Evolutionary conservation across 352 stramenopile species (phyloP).

Genomic region (Phytophthora niederhauseri): DNA sequence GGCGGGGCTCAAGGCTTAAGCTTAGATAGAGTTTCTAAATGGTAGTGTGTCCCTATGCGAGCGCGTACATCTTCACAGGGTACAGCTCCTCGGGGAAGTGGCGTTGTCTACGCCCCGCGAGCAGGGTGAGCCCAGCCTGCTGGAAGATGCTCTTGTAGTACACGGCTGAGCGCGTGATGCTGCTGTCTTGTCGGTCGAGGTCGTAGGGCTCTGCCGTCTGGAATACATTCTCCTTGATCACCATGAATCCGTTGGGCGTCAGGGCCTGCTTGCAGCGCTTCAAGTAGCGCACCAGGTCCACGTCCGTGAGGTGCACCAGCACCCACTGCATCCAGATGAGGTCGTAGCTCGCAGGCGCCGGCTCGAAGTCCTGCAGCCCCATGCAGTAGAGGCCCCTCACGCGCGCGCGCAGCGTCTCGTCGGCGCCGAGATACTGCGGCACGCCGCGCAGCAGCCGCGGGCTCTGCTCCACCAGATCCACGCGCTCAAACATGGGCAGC

Average conservation of each 20-base stretch:
- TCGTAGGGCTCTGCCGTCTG: slow-evolving; percentile 82
- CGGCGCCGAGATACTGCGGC: slow-evolving; percentile 86
- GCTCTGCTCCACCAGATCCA: slow-evolving; percentile 96
- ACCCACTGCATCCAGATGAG: slow-evolving; percentile 99
- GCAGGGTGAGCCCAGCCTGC: slow-evolving; percentile 88
- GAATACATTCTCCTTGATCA: slow-evolving; percentile 94
- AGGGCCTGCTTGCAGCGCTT: slow-evolving; percentile 84
- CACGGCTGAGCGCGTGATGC: slow-evolving; percentile 88
- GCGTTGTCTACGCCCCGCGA: slow-evolving; percentile 83
- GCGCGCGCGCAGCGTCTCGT: slow-evolving; percentile 36
- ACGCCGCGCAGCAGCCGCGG: slow-evolving; percentile 88
- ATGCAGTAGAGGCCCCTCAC: slow-evolving; percentile 90
- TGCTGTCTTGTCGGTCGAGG: slow-evolving; percentile 94
- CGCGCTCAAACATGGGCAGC: slow-evolving; percentile 83
- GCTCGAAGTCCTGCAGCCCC: slow-evolving; percentile 93
- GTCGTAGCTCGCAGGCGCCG: slow-evolving; percentile 82
- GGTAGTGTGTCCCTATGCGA: slow-evolving; percentile 43
- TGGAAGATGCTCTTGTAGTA: slow-evolving; percentile 95
- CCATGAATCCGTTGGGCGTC: slow-evolving; percentile 60
- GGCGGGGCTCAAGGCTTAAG: slow-evolving; percentile 14
- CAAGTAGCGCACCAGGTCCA: slow-evolving; percentile 94
- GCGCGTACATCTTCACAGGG: slow-evolving; percentile 95
- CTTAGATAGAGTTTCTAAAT: too few species aligned
- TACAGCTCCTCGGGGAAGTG: slow-evolving; percentile 96
- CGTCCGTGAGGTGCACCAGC: slow-evolving; percentile 94